Conservation (phyloP, 306 rosid genomes). For the Inga oerstediana region DNA sequence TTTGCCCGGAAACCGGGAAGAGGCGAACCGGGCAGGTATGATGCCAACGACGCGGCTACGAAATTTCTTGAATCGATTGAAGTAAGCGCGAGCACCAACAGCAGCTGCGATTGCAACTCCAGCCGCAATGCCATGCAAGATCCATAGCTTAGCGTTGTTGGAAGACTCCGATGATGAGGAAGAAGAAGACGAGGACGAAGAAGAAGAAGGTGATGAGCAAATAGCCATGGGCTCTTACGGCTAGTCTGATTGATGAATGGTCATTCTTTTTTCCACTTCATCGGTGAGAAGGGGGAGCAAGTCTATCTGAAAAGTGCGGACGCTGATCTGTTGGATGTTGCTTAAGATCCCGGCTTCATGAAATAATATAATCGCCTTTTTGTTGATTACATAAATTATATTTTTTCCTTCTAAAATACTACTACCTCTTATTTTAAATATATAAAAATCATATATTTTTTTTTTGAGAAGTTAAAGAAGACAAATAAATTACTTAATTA, state of each 20-base stretch:
- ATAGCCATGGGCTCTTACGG: slow-evolving; percentile 33
- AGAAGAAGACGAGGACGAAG: not conserved
- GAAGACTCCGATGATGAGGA: slow-evolving; percentile 58
- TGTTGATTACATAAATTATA: not conserved
- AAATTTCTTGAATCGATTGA: slow-evolving; percentile 56
- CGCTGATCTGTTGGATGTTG: not conserved
- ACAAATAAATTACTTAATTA: no score
- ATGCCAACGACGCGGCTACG: slow-evolving; percentile 90
- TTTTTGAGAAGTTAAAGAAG: no score
- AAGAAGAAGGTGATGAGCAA: slow-evolving; percentile 37
- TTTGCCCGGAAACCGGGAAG: slow-evolving; percentile 82
- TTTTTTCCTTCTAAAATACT: not conserved
- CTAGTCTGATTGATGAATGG: not conserved
- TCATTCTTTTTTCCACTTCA: not conserved
- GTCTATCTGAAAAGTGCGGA: not conserved
- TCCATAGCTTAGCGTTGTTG: slow-evolving; percentile 62
- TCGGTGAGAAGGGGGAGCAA: not conserved
- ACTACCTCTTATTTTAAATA: no score
- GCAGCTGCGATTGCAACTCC: slow-evolving; percentile 82
- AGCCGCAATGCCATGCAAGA: slow-evolving; percentile 68
- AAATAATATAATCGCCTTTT: not conserved
- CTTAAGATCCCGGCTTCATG: not conserved
- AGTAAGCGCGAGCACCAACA: slow-evolving; percentile 65
- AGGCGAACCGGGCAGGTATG: slow-evolving; percentile 94
- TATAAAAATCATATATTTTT: no score